Evolutionary conservation across 306 rosid species (phyloP), one percentile per base, ranked within the genome.

Genomic region (Hippophae tibetana): DNA sequence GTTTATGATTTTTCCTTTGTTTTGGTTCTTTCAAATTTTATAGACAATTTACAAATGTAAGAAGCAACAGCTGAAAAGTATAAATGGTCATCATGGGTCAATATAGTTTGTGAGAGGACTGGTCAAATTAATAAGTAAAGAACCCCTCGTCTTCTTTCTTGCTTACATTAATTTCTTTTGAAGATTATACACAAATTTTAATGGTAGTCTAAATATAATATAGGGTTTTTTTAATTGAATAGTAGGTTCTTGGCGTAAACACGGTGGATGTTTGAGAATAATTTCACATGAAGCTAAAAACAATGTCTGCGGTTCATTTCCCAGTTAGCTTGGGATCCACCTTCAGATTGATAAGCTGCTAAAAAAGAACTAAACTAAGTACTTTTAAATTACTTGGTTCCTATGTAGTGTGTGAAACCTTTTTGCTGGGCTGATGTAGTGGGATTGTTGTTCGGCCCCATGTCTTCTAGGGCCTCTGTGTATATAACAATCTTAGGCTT

Each of bases 401-500:
- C 71, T 63, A 72, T 61, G 63, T 54, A 51, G 76, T 68, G 54
- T 70, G 45, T 74, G 68, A 61, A 53, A 78, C 38, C 67, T 63
- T 69, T 69, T 70, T 83, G 71, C 66, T 75, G 78, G 76, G 68
- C 73, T 78, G 75, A 67, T 75, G 76, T 78, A 58, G 69, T 8
- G 65, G 86, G 71, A 74, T 76, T 78, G 72, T 81, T 80, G 72
- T 70, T 81, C 82, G 64, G 78, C 76, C 75, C 63, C 69, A 61
- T 78, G 75, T 72, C 69, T 74, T 76, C 77, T 63, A 75, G 77
- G 78, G 70, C 76, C 64, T 79, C 68, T 42, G 54, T 78, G 74
- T 71, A 73, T 75, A 70, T 87, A 73, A 79, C 75, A 72, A 76
- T 77, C 68, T 75, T 81, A 75, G 86, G 79, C 85, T 82, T 88